phyloP scores from a whole-genome alignment of 805 yeast genomes.

The Metschnikowia lunata region DNA sequence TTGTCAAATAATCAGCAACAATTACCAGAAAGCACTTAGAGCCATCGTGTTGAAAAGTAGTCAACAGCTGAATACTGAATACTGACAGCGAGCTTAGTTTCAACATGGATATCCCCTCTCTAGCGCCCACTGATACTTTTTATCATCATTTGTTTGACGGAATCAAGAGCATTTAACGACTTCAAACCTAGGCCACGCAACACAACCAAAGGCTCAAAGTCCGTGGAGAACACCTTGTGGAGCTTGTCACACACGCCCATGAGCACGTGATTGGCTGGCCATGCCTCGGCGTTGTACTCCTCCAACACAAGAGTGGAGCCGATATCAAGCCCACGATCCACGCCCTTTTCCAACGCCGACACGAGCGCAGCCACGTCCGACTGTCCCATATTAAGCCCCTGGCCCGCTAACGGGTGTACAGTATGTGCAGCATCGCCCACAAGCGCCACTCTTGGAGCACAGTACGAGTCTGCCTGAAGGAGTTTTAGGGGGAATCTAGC shows the following conservation, averaged over 20 bases:
- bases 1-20: no score
- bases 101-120: no score
- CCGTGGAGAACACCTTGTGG: constrained; percentile 80
- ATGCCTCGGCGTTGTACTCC: constrained; percentile 81
- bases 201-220: constrained; percentile 67
- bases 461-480: constrained; percentile 87
- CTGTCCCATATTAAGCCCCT: constrained; percentile 97
- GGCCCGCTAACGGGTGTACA: constrained; percentile 96
- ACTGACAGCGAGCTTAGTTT: no score
- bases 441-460: constrained; percentile 80
- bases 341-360: constrained; percentile 63
- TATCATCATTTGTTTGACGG: constrained; percentile 68
- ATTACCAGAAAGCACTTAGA: no score
- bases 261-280: constrained; percentile 71
- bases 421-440: constrained; percentile 99
- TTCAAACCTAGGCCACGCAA: constrained; percentile 74
- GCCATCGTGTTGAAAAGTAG: no score
- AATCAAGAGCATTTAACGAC: constrained; percentile 55
- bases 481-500: constrained; percentile 86
- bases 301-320: constrained; percentile 80
- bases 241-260: constrained; percentile 89
- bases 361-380: constrained; percentile 77
- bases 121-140: constrained; percentile 33
- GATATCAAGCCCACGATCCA: constrained; percentile 77
- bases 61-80: no score